A percentile compares a stretch with the other conserved stretches of the same genome.
Evolutionary conservation across 192 early-diverging fungal species (phyloP).

Genomic region (Coemansia reversa): DNA sequence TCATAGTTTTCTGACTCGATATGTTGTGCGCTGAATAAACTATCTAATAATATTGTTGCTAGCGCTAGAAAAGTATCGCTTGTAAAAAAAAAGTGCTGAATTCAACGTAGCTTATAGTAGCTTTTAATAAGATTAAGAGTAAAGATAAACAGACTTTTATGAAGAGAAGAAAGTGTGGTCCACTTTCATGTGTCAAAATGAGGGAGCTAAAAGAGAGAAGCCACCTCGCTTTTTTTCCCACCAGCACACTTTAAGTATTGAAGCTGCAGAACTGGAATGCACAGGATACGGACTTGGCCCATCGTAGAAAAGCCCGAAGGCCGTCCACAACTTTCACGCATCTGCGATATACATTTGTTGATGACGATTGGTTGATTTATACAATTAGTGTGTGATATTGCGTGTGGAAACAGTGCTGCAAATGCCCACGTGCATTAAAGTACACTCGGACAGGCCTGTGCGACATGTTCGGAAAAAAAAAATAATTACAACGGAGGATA

Average conservation of each 20-base stretch:
- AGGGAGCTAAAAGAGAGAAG: background rate
- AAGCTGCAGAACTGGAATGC: too few relatives aligned
- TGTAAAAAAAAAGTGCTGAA: background rate
- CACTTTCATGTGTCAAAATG: background rate
- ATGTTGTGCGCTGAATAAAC: background rate
- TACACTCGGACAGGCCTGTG: background rate
- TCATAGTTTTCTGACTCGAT: constrained; percentile 4
- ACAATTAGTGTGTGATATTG: too few relatives aligned
- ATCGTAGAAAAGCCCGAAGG: too few relatives aligned
- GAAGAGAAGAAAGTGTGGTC: background rate
- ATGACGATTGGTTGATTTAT: too few relatives aligned
- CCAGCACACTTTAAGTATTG: too few relatives aligned
- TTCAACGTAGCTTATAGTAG: background rate
- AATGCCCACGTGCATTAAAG: background rate
- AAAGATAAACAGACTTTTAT: background rate
- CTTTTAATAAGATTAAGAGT: background rate
- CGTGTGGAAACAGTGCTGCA: background rate
- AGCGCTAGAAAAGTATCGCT: too few relatives aligned
- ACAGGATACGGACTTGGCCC: too few relatives aligned
- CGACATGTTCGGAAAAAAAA: too few relatives aligned
- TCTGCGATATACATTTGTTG: background rate
- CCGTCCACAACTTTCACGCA: background rate
- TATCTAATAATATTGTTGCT: background rate
- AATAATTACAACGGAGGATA: background rate
- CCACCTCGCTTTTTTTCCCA: background rate